Conservation (phyloP, 2,329 filamentous ascomycete species). For the Didymosphaeria variabile region DNA sequence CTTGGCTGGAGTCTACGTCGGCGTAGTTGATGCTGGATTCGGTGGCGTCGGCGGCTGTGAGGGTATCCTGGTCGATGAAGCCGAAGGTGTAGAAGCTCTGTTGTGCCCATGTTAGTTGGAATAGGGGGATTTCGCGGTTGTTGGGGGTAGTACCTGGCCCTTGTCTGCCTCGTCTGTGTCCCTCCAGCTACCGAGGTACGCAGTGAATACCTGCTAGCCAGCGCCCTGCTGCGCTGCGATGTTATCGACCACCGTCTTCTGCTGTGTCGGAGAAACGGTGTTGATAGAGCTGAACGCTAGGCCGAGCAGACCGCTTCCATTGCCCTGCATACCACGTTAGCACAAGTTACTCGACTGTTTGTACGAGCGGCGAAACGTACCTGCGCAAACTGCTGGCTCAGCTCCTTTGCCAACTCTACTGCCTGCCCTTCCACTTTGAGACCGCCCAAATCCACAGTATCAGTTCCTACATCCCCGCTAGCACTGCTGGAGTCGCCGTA, state of each 20-base stretch:
- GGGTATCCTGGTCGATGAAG: constrained; percentile 59
- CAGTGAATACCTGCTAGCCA: constrained; percentile 27
- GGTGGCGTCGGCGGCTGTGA: constrained; percentile 61
- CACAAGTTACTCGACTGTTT: neutral
- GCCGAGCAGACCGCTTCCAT: constrained; percentile 67
- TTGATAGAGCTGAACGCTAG: constrained; percentile 68
- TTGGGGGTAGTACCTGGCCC: constrained; percentile 16
- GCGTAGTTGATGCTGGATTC: constrained; percentile 59
- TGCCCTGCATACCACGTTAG: constrained; percentile 46
- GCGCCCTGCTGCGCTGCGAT: constrained; percentile 43
- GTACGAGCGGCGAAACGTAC: constrained; percentile 2
- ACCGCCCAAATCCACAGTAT: constrained; percentile 67
- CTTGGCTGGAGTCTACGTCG: constrained; percentile 63
- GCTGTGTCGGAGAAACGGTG: constrained; percentile 59
- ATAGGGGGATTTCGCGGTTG: too few relatives aligned
- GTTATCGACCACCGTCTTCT: constrained; percentile 66
- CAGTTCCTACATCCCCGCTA: constrained; percentile 69
- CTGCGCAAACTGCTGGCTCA: constrained; percentile 61
- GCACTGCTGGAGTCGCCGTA: constrained; percentile 73
- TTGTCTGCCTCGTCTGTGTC: constrained; percentile 30
- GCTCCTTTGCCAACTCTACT: constrained; percentile 67
- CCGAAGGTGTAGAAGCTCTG: constrained; percentile 55
- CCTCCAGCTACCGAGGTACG: constrained; percentile 31
- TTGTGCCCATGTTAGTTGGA: neutral
- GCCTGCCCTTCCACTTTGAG: constrained; percentile 67